Evolutionary conservation across 768 basidiomycete genomes (phyloP).

Genomic region (Leccinum subgranulosum): DNA sequence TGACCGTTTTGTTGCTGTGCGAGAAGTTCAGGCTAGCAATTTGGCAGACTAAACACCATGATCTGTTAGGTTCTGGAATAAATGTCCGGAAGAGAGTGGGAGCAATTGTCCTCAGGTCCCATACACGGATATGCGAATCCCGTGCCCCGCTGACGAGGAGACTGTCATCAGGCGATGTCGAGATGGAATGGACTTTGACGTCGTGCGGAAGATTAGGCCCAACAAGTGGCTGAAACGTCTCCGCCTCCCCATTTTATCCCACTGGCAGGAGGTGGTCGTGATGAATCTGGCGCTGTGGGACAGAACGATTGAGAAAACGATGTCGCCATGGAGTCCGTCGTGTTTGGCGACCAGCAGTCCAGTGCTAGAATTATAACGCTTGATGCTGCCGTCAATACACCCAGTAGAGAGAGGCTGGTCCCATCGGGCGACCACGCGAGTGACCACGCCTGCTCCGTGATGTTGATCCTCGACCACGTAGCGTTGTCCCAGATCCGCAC

Average conservation of each 20-base stretch:
- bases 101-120: conserved; percentile 12
- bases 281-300: conserved; percentile 20
- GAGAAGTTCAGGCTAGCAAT: neutral
- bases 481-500: conserved; percentile 16
- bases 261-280: conserved; percentile 21
- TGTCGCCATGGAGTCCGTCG: conserved; percentile 16
- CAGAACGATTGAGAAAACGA: conserved; percentile 17
- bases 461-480: neutral
- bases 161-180: conserved; percentile 14
- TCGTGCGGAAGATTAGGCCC: conserved; percentile 17
- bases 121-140: conserved; percentile 15
- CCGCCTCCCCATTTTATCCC: conserved; percentile 29
- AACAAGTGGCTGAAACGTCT: conserved; percentile 12
- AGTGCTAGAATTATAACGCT: conserved; percentile 6
- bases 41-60: neutral
- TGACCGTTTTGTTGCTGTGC: neutral
- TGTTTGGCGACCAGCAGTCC: conserved; percentile 1
- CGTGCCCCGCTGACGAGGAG: conserved; percentile 16
- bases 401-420: conserved; percentile 13
- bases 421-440: conserved; percentile 19
- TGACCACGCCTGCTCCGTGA: conserved; percentile 18
- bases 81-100: conserved; percentile 13
- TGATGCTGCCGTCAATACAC: conserved; percentile 15
- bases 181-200: conserved; percentile 6
- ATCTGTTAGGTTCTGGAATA: conserved; percentile 11